phyloP scores from a whole-genome alignment of 2,329 filamentous ascomycete species.

The Ophiostoma sp. region DNA sequence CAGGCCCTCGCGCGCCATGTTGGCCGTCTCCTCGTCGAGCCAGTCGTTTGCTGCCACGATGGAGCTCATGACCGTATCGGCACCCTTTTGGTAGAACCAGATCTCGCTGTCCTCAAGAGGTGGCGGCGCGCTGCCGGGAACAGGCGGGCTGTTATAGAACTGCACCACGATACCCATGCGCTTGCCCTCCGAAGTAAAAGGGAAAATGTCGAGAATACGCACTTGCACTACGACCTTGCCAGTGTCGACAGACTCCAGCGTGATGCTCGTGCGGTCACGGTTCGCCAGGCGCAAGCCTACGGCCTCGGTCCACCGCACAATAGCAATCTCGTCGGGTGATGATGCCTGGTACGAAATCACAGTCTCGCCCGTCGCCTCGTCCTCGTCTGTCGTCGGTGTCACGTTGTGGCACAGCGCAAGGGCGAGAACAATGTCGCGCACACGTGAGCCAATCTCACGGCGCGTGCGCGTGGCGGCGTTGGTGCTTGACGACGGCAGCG shows the following conservation, averaged over 20 bases:
- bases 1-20: slow-evolving; percentile 95
- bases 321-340: slow-evolving; percentile 96
- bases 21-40: slow-evolving; percentile 98
- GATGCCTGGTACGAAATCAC: slow-evolving; percentile 91
- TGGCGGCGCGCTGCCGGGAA: slow-evolving; percentile 42
- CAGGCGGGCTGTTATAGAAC: slow-evolving; percentile 46
- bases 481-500: neutral
- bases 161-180: slow-evolving; percentile 96
- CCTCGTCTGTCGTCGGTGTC: slow-evolving; percentile 79
- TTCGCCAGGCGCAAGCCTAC: slow-evolving; percentile 80
- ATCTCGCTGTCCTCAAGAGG: slow-evolving; percentile 61
- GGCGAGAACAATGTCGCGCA: slow-evolving; percentile 87
- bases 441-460: slow-evolving; percentile 86
- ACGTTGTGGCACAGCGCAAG: slow-evolving; percentile 95
- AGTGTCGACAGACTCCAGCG: slow-evolving; percentile 69
- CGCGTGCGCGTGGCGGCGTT: slow-evolving; percentile 71
- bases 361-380: slow-evolving; percentile 60
- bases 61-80: slow-evolving; percentile 94
- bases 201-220: slow-evolving; percentile 87
- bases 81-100: slow-evolving; percentile 98
- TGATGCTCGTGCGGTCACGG: slow-evolving; percentile 81
- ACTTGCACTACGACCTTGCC: slow-evolving; percentile 74
- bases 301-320: slow-evolving; percentile 89
- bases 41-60: slow-evolving; percentile 96
- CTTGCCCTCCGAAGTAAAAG: slow-evolving; percentile 96